Conservation (phyloP, 2,329 filamentous ascomycete species). For the Penicillium sp. region DNA sequence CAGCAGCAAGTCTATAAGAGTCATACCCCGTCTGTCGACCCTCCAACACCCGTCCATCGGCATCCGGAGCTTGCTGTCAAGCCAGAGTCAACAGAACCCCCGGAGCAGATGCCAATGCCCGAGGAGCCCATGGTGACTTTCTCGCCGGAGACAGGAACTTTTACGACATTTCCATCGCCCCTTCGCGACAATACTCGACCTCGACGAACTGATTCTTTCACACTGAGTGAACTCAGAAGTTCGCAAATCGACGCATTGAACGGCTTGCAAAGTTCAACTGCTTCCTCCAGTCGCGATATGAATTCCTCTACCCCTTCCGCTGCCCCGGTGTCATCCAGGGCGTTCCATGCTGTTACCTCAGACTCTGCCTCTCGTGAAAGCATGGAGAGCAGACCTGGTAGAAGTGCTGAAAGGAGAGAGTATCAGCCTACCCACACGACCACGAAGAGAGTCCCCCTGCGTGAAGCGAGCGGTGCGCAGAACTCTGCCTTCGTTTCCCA, state of each 20-base stretch:
- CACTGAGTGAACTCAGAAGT: constrained; percentile 8
- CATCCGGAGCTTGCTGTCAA: constrained; percentile 11
- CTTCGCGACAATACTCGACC: constrained; percentile 26
- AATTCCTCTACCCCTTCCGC: constrained; percentile 16
- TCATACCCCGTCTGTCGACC: constrained; percentile 17
- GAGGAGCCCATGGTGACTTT: constrained; percentile 40
- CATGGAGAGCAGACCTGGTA: constrained; percentile 9
- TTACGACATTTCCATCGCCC: constrained; percentile 38
- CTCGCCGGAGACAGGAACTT: constrained; percentile 43
- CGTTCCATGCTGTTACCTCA: neutral
- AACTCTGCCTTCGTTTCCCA: constrained; percentile 31
- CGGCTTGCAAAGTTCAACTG: constrained; percentile 5
- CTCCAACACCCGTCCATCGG: constrained; percentile 10
- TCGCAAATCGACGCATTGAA: constrained; percentile 5
- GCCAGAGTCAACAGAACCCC: constrained; percentile 16
- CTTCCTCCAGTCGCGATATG: constrained; percentile 5
- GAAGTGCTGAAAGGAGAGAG: constrained; percentile 10
- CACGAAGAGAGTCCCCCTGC: constrained; percentile 32
- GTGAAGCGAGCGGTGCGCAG: constrained; percentile 23
- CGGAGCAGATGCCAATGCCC: constrained; percentile 22
- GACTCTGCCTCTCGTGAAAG: constrained; percentile 1
- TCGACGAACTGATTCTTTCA: constrained; percentile 16
- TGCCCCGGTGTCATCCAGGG: constrained; percentile 6
- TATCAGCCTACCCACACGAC: constrained; percentile 19
- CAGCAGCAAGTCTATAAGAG: constrained; percentile 4